Base-by-base conservation (phyloP, 2,329 filamentous ascomycete genomes). In the Zymoseptoria pseudotritici region DNA sequence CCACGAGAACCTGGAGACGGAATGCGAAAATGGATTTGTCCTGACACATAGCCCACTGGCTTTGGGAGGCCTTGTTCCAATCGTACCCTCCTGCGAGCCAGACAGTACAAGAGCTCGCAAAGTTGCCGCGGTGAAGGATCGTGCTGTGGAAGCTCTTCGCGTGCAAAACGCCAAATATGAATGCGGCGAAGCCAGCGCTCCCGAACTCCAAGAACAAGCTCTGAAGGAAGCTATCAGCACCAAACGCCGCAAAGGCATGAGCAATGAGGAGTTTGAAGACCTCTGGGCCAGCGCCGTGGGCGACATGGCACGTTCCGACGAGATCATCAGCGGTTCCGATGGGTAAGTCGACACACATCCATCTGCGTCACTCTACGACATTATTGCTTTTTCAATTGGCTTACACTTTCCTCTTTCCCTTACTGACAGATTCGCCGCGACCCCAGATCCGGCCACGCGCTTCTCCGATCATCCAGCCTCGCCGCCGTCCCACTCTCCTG, bases 71-170 rank as follows among this genome's bases (percentile, higher is more conserved):
- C 71, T 95, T 3, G 71, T 97, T 4, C 94, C 94, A 7, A 78
- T 99, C 8, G 86, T 92, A 5, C 93, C 95, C 1, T 92, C 90
- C 4, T 99, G 94, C 74, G 93, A 97, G 75, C 89, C 94, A 0
- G 95, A 99, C 74, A 91, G 91, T 62, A 91, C 95, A 70, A 97
- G 96, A 74, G 90, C 88, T 7, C 86, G 90, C 49, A 88, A 89
- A 19, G 88, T 97, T 54, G 90, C 93, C 69, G 85, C 87, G 20
- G 91, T 99, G 17, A 91, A 92, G 7, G 88, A 97, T 72, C 89
- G 87, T 73, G 91, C 90, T 1, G 83, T 97, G 3, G 91, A 96
- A 69, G 88, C 92, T 68, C 82, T 99, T 54, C 84, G 94, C 57
- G 86, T 96, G 66, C 86, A 90, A 50, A 86, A 90, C 61, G 94